Conservation (phyloP, 1,139 yeast species). For the Saccharomycopsis hybrid region DNA sequence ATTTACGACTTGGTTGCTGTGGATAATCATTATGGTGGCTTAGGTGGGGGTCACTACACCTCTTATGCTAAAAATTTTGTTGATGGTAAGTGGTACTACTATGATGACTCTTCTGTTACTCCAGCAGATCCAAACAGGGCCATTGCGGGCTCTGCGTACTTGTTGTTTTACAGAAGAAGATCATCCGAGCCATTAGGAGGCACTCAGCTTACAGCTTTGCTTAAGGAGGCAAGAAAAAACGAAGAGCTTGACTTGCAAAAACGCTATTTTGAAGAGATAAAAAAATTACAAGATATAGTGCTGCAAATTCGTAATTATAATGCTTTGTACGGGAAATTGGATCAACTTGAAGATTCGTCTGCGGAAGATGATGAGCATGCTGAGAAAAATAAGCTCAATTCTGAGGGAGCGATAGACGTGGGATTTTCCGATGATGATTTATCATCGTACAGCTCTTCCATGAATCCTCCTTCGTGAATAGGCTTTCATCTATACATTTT, state of each 20-base stretch:
- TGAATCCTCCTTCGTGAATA: neutral
- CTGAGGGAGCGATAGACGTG: neutral
- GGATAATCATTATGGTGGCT: slow-evolving; percentile 92
- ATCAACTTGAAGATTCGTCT: too few species aligned
- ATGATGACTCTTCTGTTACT: slow-evolving; percentile 77
- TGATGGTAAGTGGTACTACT: slow-evolving; percentile 82
- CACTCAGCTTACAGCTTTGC: slow-evolving; percentile 27
- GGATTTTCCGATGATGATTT: slow-evolving; percentile 2
- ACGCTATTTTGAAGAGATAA: slow-evolving; percentile 8
- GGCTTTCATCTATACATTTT: neutral
- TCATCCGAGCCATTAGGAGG: slow-evolving; percentile 27
- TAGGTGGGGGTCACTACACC: slow-evolving; percentile 98
- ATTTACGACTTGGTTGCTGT: slow-evolving; percentile 87
- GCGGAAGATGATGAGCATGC: too few species aligned
- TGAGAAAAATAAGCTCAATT: too few species aligned
- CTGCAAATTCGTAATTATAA: neutral
- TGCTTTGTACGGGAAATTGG: too few species aligned
- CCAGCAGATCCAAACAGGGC: slow-evolving; percentile 53
- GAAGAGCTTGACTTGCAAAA: slow-evolving; percentile 23
- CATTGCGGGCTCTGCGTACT: slow-evolving; percentile 79
- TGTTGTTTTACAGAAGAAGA: slow-evolving; percentile 73
- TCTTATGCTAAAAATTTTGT: slow-evolving; percentile 77
- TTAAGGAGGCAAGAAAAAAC: slow-evolving; percentile 29
- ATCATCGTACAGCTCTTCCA: slow-evolving; percentile 2
- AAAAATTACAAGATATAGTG: slow-evolving; percentile 9